These are phyloP conservation scores for Hygrophoropsis aurantiaca DNA, from an alignment of 768 basidiomycete genomes.

Conservation along the genomic window DNA sequence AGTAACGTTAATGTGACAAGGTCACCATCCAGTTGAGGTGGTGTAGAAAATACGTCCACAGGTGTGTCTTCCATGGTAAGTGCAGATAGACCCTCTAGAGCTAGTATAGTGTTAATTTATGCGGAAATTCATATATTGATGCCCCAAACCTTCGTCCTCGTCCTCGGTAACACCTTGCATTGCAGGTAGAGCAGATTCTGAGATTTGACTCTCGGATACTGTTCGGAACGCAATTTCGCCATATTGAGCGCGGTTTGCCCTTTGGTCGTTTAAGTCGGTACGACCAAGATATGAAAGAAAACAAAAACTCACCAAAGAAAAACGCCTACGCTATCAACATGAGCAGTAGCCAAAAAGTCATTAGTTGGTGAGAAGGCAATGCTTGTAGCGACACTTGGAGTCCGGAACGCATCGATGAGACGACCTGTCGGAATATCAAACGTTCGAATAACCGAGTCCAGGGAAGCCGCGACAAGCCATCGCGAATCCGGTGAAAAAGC, in stretches of 20 bases:
- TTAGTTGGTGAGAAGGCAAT: constrained; percentile 92
- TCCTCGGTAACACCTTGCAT: constrained; percentile 84
- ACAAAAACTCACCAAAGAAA: constrained; percentile 77
- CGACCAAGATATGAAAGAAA: background rate
- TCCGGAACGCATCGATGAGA: constrained; percentile 90
- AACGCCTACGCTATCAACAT: constrained; percentile 91
- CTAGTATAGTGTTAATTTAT: constrained; percentile 33
- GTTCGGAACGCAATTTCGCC: constrained; percentile 78
- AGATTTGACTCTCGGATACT: constrained; percentile 73
- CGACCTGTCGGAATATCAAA: constrained; percentile 94
- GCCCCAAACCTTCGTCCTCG: constrained; percentile 55
- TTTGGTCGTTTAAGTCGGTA: constrained; percentile 31
- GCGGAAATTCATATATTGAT: background rate
- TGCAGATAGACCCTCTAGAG: constrained; percentile 69
- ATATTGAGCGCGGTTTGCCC: constrained; percentile 97
- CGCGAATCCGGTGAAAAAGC: constrained; percentile 94
- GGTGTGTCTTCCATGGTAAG: constrained; percentile 61
- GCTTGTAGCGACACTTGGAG: constrained; percentile 84
- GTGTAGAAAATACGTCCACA: constrained; percentile 74
- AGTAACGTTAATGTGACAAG: constrained; percentile 92
- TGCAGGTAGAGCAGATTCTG: constrained; percentile 72
- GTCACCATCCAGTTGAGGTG: constrained; percentile 85
- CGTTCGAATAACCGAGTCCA: constrained; percentile 91
- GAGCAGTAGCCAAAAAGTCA: constrained; percentile 94
- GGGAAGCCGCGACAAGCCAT: constrained; percentile 86